phyloP scores from a whole-genome alignment of 148 eudicot species.

The Chenopodium berlandieri region DNA sequence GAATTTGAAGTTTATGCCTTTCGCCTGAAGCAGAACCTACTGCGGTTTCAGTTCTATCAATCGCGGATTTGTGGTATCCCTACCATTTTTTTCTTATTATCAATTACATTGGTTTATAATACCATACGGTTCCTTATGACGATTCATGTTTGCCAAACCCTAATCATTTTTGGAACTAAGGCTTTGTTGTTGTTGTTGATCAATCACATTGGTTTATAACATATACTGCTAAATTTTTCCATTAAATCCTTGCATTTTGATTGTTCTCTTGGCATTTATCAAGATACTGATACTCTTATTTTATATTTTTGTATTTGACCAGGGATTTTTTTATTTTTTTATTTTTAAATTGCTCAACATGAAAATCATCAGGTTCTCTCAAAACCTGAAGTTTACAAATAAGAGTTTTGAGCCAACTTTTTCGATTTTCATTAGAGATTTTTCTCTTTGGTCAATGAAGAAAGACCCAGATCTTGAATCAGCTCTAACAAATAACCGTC shows the following conservation, averaged over 20 bases:
- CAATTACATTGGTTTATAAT: neutral
- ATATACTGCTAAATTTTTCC: neutral
- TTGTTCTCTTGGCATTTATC: neutral
- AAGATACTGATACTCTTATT: neutral
- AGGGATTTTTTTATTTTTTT: neutral
- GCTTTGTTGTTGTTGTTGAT: too few relatives aligned
- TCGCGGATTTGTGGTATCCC: neutral
- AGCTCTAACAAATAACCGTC: slow-evolving; percentile 71
- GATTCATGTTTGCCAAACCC: too few relatives aligned
- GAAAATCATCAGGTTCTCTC: slow-evolving; percentile 13
- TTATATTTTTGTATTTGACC: slow-evolving; percentile 7
- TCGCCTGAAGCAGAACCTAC: neutral
- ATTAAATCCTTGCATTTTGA: too few relatives aligned
- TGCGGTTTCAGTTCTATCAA: neutral
- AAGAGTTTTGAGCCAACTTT: slow-evolving; percentile 1
- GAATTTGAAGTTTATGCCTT: neutral
- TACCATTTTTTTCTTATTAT: neutral
- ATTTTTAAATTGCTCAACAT: neutral
- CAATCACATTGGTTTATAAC: neutral
- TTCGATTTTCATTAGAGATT: slow-evolving; percentile 31
- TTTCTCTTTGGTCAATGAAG: slow-evolving; percentile 90
- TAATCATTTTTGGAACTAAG: too few relatives aligned
- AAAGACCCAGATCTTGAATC: slow-evolving; percentile 93
- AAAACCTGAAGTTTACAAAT: slow-evolving; percentile 5
- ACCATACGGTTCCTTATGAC: too few relatives aligned